phyloP scores from a whole-genome alignment of 768 basidiomycete species.

The Tephrocybe sp. region DNA sequence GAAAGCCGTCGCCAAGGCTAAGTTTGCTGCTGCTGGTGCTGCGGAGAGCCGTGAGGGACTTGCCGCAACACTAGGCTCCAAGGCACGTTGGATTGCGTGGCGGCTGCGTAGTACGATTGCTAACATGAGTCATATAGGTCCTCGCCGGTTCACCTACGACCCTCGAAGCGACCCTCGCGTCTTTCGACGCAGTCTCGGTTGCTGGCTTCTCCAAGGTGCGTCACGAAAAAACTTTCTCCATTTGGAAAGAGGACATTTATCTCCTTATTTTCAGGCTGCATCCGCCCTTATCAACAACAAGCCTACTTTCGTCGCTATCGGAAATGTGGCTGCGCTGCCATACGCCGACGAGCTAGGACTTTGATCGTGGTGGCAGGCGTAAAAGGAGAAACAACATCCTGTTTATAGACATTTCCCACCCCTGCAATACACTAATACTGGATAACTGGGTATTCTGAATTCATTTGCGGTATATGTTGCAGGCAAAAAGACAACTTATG shows the following conservation, averaged over 20 bases:
- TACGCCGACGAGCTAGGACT: conserved; percentile 84
- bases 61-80: conserved; percentile 57
- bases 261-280: conserved; percentile 47
- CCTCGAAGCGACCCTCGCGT: conserved; percentile 60
- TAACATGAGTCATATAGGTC: conserved; percentile 42
- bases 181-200: conserved; percentile 70
- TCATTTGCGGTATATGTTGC: no score
- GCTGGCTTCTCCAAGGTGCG: conserved; percentile 71
- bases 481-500: no score
- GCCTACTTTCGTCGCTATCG: conserved; percentile 87
- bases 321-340: conserved; percentile 75
- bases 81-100: conserved; percentile 40
- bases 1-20: conserved; percentile 85
- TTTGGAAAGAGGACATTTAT: background rate
- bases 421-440: conserved; percentile 14
- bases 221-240: background rate
- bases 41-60: conserved; percentile 73
- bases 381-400: conserved; percentile 15
- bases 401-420: conserved; percentile 19
- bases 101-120: background rate
- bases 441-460: conserved; percentile 12
- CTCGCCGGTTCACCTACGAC: conserved; percentile 55
- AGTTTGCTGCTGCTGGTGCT: conserved; percentile 73
- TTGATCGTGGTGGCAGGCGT: conserved; percentile 37
- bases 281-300: conserved; percentile 68